Evolutionary conservation across 345 rosid genomes (phyloP).

Genomic region (Crucihimalaya himalaica): DNA sequence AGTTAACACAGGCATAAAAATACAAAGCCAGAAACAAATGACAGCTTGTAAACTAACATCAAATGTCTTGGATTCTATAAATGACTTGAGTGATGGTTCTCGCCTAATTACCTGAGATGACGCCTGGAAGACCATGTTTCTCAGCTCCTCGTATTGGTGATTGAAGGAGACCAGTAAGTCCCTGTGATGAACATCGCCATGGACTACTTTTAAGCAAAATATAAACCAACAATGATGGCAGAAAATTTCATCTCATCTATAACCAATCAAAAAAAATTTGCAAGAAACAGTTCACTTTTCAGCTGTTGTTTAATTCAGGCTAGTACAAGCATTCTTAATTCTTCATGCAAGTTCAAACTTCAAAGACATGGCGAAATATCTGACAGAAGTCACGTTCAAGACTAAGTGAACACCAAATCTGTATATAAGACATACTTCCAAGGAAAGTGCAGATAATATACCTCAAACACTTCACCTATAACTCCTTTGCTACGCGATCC

Average conservation of each 20-base stretch:
- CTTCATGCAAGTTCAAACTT: slow-evolving; percentile 16
- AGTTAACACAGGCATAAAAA: slow-evolving; percentile 3
- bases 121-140: slow-evolving; percentile 94
- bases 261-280: slow-evolving; percentile 12
- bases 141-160: slow-evolving; percentile 89
- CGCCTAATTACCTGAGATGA: slow-evolving; percentile 70
- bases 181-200: slow-evolving; percentile 48
- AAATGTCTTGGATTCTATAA: slow-evolving; percentile 7
- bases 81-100: slow-evolving; percentile 1
- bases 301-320: background rate
- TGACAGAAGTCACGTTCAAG: background rate
- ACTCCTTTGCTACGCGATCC: slow-evolving; percentile 87
- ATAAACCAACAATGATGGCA: background rate
- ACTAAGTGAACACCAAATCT: background rate
- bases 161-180: slow-evolving; percentile 93
- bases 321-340: slow-evolving; percentile 18
- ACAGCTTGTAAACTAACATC: slow-evolving; percentile 2
- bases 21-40: slow-evolving; percentile 14
- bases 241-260: slow-evolving; percentile 17
- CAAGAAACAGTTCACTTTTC: background rate
- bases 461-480: slow-evolving; percentile 93
- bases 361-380: background rate
- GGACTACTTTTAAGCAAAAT: background rate
- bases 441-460: slow-evolving; percentile 32
- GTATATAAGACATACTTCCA: background rate